Base-by-base conservation (phyloP, 192 early-diverging fungal species). In the Nowakowskiella sp. region DNA sequence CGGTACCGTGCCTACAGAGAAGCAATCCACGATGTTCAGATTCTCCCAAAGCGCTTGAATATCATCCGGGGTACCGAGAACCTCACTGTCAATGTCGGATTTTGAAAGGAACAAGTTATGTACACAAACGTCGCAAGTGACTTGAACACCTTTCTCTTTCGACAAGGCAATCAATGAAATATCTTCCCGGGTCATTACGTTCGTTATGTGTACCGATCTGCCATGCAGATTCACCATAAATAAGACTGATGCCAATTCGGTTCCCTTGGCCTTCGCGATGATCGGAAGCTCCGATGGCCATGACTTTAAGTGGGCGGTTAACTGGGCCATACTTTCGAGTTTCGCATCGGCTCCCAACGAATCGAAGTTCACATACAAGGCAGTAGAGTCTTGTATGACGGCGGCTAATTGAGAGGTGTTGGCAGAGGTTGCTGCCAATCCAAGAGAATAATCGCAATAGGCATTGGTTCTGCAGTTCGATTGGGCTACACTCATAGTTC, bases 61-160 rank as follows among this genome's bases (percentile, higher is more conserved):
- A 36, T 91, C 85, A 0, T 51, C 58, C 32, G 72, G 61, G 39
- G 56, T 72, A 6, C 32, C 34, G 16, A 76, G 42, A 0, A 16
- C 46, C 5, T 42, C 30, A 21, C 31, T 47, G 4, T 36, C 44
- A 13, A 56, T 49, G 27, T 76, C 74, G 22, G 70, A 71, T 3
- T 60, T 68, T 5, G 78, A 72, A 47, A 86, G 70, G 71, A 94
- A 93, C 33, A 98, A 71, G n/a, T 81, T 67, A 58, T 86, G 83
- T 4, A 94, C 82, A 13, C 83, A 76, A n/a, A 94, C 90, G 64
- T 97, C 95, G 72, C 93, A 99, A 4, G 91, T 92, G 36, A 94
- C 89, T 24, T 68, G 55, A 8, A 91, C 67, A 6, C 88, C 91
- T 47, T 89, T 88, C 26, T 89, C 80, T 68, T 92, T 94, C 57